Base-by-base conservation (phyloP, 202 grass and related monocot species). In the Schoenoplectus tabernaemontani region DNA sequence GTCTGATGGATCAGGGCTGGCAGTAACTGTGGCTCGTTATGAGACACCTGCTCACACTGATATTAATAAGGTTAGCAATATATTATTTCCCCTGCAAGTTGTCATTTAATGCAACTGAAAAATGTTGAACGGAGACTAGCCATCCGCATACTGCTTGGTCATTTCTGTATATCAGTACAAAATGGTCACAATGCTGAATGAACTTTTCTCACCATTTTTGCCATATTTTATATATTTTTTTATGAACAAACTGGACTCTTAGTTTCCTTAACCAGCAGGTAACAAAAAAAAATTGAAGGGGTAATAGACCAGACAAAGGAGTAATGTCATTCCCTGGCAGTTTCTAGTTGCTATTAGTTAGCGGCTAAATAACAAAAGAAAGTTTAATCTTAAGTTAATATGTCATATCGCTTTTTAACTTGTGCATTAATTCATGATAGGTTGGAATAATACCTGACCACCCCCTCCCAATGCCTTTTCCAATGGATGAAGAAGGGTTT, bases 1-100 rank as follows among this genome's bases (percentile, higher is more conserved):
- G 9, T 99, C 96, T 28, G 96, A 99, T 69, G 96, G 96, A 61
- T 95, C 96, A 39, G 96, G 96, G 9, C 74, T 99, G 69, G 86
- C 90, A 43, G 88, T 99, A 47, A 99, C 92, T 0, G 96, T 99
- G 20, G 96, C 92, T 7, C 90, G 92, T 13, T 99, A 99, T 51
- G 96, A 99, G 90, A 95, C 96, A 17, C 96, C 96, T 9, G 86
- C 90, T 0, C 96, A 89, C 59, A 98, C 83, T 0, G 90, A 99
- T 74, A 99, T 99, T 0, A 82, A 98, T 51, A 98, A 95, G 87
- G 96, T 95, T 39, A 42, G 86, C 59, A 83, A 59, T 68, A 23
- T 65, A 22, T 33, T 53, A 66, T 47, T 17, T 44, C 20, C 20
- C 3, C 34, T 44, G 10, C 3, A 59, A 51, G 8, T 64, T 36